These are phyloP conservation scores for Plectranthus barbatus DNA, from an alignment of 257 asterid genomes.

Conservation along the genomic window DNA sequence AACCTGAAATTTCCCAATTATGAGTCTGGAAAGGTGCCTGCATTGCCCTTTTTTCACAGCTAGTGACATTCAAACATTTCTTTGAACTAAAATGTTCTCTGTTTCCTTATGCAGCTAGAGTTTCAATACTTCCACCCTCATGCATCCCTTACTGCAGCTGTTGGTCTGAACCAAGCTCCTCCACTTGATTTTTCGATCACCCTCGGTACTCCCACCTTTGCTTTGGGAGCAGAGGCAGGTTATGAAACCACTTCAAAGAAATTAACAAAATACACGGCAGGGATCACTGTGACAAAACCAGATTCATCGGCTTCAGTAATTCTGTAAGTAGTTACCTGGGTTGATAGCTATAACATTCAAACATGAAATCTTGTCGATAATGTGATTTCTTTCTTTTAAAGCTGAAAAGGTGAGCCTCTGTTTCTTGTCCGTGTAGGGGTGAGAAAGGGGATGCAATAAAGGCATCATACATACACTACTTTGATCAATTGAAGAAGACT, in stretches of 20 bases:
- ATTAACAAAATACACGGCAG: conserved; percentile 73
- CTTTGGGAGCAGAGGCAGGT: conserved; percentile 80
- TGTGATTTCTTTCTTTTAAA: background rate
- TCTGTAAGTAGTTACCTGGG: conserved; percentile 38
- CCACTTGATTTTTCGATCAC: conserved; percentile 57
- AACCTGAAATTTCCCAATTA: conserved; percentile 63
- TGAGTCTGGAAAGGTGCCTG: conserved; percentile 65
- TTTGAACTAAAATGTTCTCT: background rate
- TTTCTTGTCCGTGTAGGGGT: conserved; percentile 27
- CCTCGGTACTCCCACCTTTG: conserved; percentile 79
- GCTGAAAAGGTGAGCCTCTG: background rate
- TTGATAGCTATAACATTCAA: background rate
- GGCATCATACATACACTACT: conserved; percentile 51
- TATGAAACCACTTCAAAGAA: conserved; percentile 62
- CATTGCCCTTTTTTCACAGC: background rate
- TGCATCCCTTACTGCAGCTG: conserved; percentile 69
- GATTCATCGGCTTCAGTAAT: conserved; percentile 71
- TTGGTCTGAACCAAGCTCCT: conserved; percentile 54
- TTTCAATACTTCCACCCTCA: conserved; percentile 77
- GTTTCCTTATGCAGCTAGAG: conserved; percentile 44
- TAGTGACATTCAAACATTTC: background rate
- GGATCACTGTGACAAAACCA: conserved; percentile 63
- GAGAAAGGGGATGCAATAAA: conserved; percentile 63
- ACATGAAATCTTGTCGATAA: background rate
- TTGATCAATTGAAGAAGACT: conserved; percentile 48